Evolutionary conservation across 2,329 filamentous ascomycete species (phyloP).

Genomic region (Bipolaris victoriae): DNA sequence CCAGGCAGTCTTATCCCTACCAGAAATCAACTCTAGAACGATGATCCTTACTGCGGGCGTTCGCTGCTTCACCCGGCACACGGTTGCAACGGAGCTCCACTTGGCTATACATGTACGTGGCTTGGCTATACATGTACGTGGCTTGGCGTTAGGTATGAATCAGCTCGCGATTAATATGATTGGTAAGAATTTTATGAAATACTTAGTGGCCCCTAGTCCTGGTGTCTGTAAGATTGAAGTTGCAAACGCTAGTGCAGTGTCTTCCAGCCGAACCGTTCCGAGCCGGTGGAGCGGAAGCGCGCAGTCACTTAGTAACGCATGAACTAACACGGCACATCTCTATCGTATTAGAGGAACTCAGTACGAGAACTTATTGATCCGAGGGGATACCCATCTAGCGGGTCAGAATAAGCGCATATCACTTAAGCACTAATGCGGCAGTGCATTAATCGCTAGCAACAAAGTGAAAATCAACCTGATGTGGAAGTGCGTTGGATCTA

Average conservation of each 20-base stretch:
- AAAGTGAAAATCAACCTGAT: not conserved
- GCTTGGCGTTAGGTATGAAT: no score
- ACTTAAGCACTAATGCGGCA: not conserved
- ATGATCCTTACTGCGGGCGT: not conserved
- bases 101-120: not conserved
- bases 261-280: conserved; percentile 7
- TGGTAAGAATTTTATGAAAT: no score
- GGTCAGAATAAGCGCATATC: conserved; percentile 2
- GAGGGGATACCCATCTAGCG: not conserved
- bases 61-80: not conserved
- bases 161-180: no score
- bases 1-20: not conserved
- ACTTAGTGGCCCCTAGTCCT: no score
- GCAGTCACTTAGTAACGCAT: conserved; percentile 1
- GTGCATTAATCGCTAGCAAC: not conserved
- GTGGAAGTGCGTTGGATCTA: not conserved
- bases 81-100: not conserved
- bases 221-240: no score
- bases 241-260: not conserved
- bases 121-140: no score
- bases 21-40: not conserved
- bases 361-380: not conserved
- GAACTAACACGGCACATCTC: not conserved
- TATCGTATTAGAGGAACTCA: not conserved
- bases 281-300: not conserved